These are phyloP conservation scores for Diophrys appendiculata DNA, from an alignment of 73 alveolate genomes.

Conservation along the genomic window DNA sequence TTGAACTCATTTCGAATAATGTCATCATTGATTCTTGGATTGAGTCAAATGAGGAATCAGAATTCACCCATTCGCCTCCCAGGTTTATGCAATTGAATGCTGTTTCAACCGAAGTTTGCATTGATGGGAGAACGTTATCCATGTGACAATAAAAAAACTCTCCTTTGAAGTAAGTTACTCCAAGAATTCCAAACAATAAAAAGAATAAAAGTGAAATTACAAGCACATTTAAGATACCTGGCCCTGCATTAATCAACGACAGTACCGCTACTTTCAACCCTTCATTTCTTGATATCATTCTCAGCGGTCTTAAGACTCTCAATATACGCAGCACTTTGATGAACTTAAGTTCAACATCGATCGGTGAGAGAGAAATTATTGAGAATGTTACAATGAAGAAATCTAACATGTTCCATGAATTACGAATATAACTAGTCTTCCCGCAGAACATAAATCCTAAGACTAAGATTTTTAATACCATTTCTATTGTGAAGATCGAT, in stretches of 20 bases:
- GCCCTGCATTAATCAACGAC: slow-evolving; percentile 38
- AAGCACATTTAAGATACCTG: slow-evolving; percentile 31
- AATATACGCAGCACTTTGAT: slow-evolving; percentile 65
- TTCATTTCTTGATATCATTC: slow-evolving; percentile 69
- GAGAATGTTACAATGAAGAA: slow-evolving; percentile 89
- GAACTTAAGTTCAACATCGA: slow-evolving; percentile 55
- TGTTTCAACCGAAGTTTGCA: slow-evolving; percentile 3
- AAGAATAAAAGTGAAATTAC: slow-evolving; percentile 40
- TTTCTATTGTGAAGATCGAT: slow-evolving; percentile 42
- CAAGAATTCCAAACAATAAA: slow-evolving; percentile 57
- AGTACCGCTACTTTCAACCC: slow-evolving; percentile 65
- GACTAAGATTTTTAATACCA: slow-evolving; percentile 44
- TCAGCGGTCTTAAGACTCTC: slow-evolving; percentile 70
- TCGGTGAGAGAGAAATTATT: slow-evolving; percentile 36
- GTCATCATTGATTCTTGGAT: slow-evolving; percentile 50
- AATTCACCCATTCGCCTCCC: slow-evolving; percentile 77
- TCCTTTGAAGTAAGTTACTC: slow-evolving; percentile 73
- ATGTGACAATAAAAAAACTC: slow-evolving; percentile 50
- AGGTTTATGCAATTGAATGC: slow-evolving; percentile 46
- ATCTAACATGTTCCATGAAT: slow-evolving; percentile 92
- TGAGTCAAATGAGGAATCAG: slow-evolving; percentile 71
- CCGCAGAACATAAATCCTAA: slow-evolving; percentile 84
- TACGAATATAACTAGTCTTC: slow-evolving; percentile 78
- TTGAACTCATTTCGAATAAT: slow-evolving; percentile 62
- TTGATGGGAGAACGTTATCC: slow-evolving; percentile 11